Conservation (phyloP, 257 asterid genomes). For the Thymus mandschuricus region DNA sequence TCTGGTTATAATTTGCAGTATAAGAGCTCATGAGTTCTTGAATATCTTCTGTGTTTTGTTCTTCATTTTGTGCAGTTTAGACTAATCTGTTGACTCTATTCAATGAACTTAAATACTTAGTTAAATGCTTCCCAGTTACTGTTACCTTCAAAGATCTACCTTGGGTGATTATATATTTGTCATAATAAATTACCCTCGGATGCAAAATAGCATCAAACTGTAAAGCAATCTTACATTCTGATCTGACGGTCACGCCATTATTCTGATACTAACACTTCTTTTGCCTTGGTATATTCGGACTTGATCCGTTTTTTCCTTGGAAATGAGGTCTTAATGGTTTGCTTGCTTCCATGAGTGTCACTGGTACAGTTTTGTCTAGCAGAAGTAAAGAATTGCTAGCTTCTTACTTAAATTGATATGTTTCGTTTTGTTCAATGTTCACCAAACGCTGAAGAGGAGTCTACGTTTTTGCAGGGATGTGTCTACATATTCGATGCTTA, state of each 20-base stretch:
- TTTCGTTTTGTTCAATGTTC: background rate
- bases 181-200: background rate
- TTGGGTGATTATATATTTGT: background rate
- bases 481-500: slow-evolving; percentile 90
- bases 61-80: background rate
- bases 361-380: no score
- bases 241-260: background rate
- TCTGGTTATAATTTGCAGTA: no score
- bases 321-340: background rate
- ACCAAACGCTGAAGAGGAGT: background rate
- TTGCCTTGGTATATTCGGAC: background rate
- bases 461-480: slow-evolving; percentile 64
- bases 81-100: background rate
- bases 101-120: no score
- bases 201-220: background rate
- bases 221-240: background rate
- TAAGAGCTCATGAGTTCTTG: no score
- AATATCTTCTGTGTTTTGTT: no score
- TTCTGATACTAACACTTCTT: background rate
- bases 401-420: no score
- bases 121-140: no score
- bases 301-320: background rate
- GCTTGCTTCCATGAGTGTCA: background rate
- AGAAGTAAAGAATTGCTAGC: no score
- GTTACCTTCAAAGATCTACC: background rate